Percentiles rank a stretch among this genome's conserved stretches.
phyloP scores from a whole-genome alignment of 495 filamentous ascomycete species.

The Acidiella bohemica region DNA sequence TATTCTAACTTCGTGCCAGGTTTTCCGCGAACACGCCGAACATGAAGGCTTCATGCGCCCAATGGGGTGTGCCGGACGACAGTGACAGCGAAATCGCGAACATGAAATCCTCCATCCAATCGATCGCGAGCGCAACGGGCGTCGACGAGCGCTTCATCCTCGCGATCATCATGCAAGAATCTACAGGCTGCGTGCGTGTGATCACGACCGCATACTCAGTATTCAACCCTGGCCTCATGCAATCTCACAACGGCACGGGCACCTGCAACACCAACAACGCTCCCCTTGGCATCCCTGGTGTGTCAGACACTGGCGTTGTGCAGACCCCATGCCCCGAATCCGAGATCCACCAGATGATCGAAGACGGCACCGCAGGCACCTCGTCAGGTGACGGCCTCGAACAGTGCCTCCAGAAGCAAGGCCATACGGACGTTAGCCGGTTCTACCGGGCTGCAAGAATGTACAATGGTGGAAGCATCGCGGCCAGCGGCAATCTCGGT shows the following conservation, averaged over 20 bases:
- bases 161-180: slow-evolving; percentile 18
- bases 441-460: slow-evolving; percentile 12
- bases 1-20: neutral
- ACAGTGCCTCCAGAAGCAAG: slow-evolving; percentile 7
- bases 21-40: slow-evolving; percentile 5
- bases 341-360: slow-evolving; percentile 15
- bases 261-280: slow-evolving; percentile 7
- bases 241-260: slow-evolving; percentile 20
- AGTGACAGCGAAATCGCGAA: slow-evolving; percentile 51
- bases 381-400: slow-evolving; percentile 8
- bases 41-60: slow-evolving; percentile 3
- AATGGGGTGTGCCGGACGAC: slow-evolving; percentile 12
- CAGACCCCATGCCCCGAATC: slow-evolving; percentile 33
- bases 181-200: slow-evolving; percentile 25
- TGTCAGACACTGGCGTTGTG: slow-evolving; percentile 5
- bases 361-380: slow-evolving; percentile 15
- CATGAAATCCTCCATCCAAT: slow-evolving; percentile 10
- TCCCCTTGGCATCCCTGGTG: neutral
- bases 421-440: slow-evolving; percentile 5
- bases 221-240: slow-evolving; percentile 43
- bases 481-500: slow-evolving; percentile 1
- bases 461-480: slow-evolving; percentile 17
- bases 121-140: slow-evolving; percentile 3
- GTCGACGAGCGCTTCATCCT: slow-evolving; percentile 18
- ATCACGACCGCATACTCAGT: slow-evolving; percentile 33